These are phyloP conservation scores for Solanum ossicruentum DNA, from an alignment of 257 asterid genomes.

Conservation along the genomic window DNA sequence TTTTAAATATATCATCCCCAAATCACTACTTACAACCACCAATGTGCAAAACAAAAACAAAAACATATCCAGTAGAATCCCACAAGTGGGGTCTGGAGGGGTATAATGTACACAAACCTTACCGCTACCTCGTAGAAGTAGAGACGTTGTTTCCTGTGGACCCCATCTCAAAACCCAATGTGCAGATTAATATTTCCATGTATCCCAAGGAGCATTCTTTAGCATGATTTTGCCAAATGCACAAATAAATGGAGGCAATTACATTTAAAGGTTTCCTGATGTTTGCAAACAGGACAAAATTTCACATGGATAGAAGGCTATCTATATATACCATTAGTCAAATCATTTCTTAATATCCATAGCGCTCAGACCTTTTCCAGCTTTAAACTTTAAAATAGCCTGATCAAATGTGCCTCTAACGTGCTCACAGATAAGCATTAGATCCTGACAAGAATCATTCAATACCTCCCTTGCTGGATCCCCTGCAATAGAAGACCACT, in stretches of 20 bases:
- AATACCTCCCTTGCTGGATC: constrained; percentile 76
- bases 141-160: too few species aligned
- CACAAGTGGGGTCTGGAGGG: too few species aligned
- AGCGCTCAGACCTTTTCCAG: constrained; percentile 9
- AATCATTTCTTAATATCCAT: constrained; percentile 17
- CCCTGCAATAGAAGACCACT: constrained; percentile 27
- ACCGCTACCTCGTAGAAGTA: too few species aligned
- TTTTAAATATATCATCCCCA: too few species aligned
- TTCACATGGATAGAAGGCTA: not conserved
- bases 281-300: not conserved
- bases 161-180: too few species aligned
- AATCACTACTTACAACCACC: not conserved
- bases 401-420: constrained; percentile 55
- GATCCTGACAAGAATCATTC: constrained; percentile 75
- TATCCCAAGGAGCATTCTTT: not conserved
- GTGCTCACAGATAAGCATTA: constrained; percentile 62
- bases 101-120: too few species aligned
- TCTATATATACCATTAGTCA: not conserved
- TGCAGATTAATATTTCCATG: not conserved
- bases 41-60: too few species aligned
- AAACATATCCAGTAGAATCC: too few species aligned
- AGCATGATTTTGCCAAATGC: not conserved
- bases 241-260: not conserved
- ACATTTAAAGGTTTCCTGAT: not conserved
- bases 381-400: constrained; percentile 52